Conservation (phyloP, 495 filamentous ascomycete species). For the Penicillium malachiteum region DNA sequence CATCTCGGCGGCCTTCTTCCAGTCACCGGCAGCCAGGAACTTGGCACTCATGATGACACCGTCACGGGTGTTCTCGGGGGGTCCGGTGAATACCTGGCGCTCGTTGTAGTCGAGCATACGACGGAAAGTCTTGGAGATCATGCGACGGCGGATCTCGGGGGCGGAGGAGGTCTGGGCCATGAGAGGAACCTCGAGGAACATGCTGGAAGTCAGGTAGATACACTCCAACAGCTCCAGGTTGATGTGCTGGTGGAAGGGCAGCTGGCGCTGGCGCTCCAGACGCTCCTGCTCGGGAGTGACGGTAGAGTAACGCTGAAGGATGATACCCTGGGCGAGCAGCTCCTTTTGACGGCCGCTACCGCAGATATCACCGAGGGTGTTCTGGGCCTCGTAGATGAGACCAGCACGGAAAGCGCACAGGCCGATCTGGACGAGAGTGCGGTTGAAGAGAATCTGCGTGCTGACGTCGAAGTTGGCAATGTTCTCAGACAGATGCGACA, state of each 20-base stretch:
- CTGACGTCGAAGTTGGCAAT: conserved; percentile 92
- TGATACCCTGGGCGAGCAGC: conserved; percentile 93
- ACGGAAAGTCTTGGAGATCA: conserved; percentile 99
- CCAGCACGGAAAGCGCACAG: conserved; percentile 97
- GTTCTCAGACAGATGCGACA: conserved; percentile 98
- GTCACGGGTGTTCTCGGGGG: conserved; percentile 96
- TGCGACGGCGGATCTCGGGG: conserved; percentile 93
- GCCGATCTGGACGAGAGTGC: conserved; percentile 94
- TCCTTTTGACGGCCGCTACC: conserved; percentile 97
- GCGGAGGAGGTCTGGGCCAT: conserved; percentile 94
- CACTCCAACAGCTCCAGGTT: conserved; percentile 98
- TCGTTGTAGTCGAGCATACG: conserved; percentile 99
- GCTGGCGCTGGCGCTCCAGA: conserved; percentile 89
- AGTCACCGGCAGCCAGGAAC: conserved; percentile 92
- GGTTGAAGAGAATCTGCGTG: conserved; percentile 98
- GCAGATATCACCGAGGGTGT: conserved; percentile 94
- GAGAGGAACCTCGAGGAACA: conserved; percentile 97
- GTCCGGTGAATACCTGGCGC: conserved; percentile 97
- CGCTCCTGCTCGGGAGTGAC: conserved; percentile 97
- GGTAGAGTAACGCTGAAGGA: conserved; percentile 92
- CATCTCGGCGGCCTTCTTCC: conserved; percentile 92
- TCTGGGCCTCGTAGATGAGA: conserved; percentile 95
- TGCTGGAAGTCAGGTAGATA: conserved; percentile 96
- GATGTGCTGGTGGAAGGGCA: conserved; percentile 99
- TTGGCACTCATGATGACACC: conserved; percentile 99